Conservation (phyloP, 345 rosid species). For the Camelina neglecta region DNA sequence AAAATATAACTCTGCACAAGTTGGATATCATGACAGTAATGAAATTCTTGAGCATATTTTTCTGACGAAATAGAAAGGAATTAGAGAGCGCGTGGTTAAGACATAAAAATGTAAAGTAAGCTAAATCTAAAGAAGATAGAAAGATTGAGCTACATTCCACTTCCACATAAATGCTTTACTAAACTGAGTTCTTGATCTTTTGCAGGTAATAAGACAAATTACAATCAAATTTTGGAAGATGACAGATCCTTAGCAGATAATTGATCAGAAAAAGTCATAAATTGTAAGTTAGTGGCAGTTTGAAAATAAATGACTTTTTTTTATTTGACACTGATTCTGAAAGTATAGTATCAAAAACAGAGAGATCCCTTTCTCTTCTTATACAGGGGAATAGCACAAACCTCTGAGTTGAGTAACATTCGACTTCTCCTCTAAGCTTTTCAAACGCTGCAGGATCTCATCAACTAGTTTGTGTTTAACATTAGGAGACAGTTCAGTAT, state of each 20-base stretch:
- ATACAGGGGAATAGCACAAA: slow-evolving; percentile 41
- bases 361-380: background rate
- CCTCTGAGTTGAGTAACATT: slow-evolving; percentile 65
- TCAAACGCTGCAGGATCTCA: slow-evolving; percentile 69
- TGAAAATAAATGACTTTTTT: background rate
- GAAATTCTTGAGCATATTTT: background rate
- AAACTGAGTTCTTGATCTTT: too few relatives aligned
- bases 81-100: background rate
- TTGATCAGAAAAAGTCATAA: slow-evolving; percentile 5
- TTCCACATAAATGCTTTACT: too few relatives aligned
- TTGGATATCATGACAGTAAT: background rate
- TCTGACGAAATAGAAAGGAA: background rate
- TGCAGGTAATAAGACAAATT: too few relatives aligned
- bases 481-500: slow-evolving; percentile 53
- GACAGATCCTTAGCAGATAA: background rate
- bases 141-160: background rate
- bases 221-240: too few relatives aligned
- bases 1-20: background rate
- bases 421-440: slow-evolving; percentile 51
- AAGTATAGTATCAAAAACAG: slow-evolving; percentile 12
- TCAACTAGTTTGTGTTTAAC: slow-evolving; percentile 66
- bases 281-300: slow-evolving; percentile 9
- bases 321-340: slow-evolving; percentile 7
- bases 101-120: background rate
- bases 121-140: background rate